Evolutionary conservation across 1,139 yeast species (phyloP).

Genomic region (Lodderomyces orthopsilosis): DNA sequence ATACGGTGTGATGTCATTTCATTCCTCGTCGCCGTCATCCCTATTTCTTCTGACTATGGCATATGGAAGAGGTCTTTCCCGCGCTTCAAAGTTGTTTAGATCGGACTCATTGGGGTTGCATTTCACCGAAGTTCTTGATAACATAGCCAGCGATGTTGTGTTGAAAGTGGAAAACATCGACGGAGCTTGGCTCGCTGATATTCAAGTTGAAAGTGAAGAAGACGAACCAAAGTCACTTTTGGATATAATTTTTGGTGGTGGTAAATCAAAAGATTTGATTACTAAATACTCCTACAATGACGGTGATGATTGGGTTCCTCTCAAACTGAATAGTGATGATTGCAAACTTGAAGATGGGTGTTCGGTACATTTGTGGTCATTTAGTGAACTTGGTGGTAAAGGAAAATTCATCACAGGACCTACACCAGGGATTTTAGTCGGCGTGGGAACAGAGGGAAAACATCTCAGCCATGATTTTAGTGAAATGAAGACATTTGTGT

Average conservation of each 20-base stretch:
- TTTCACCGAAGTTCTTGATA: slow-evolving; percentile 46
- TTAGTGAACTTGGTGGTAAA: slow-evolving; percentile 51
- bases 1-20: slow-evolving; percentile 47
- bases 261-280: slow-evolving; percentile 16
- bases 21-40: slow-evolving; percentile 57
- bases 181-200: slow-evolving; percentile 67
- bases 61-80: slow-evolving; percentile 15
- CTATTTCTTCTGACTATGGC: slow-evolving; percentile 52
- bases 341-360: slow-evolving; percentile 50
- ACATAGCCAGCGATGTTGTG: slow-evolving; percentile 43
- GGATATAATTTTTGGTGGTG: slow-evolving; percentile 30
- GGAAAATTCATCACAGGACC: slow-evolving; percentile 60
- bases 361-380: slow-evolving; percentile 53
- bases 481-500: slow-evolving; percentile 52
- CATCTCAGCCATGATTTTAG: slow-evolving; percentile 20
- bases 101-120: slow-evolving; percentile 65
- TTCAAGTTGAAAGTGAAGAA: slow-evolving; percentile 20
- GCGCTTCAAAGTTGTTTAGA: slow-evolving; percentile 42
- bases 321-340: slow-evolving; percentile 46
- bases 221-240: slow-evolving; percentile 21
- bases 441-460: slow-evolving; percentile 53
- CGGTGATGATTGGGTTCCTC: slow-evolving; percentile 60
- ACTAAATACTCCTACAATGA: slow-evolving; percentile 56
- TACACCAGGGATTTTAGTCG: slow-evolving; percentile 71
- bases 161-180: slow-evolving; percentile 60